These are phyloP conservation scores for Durusdinium trenchii DNA, from an alignment of 73 alveolate genomes.

Conservation along the genomic window DNA sequence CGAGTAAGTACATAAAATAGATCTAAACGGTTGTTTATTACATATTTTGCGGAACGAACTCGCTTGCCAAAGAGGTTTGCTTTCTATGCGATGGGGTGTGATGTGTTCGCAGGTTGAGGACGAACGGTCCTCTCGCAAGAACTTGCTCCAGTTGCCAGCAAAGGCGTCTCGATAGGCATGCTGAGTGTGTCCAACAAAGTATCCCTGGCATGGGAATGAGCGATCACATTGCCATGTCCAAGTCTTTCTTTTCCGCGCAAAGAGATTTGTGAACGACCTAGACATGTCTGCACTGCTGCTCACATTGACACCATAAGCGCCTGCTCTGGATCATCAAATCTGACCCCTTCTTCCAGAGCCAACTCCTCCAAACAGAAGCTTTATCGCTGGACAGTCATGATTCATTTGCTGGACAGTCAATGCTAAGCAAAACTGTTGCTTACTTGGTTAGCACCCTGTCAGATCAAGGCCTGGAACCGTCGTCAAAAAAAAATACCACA, in stretches of 20 bases:
- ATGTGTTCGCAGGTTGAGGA: too few species aligned
- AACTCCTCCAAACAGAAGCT: constrained; percentile 27
- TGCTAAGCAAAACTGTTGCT: background rate
- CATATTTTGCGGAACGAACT: too few species aligned
- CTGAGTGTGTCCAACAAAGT: constrained; percentile 93
- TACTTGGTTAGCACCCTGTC: background rate
- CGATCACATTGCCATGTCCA: background rate
- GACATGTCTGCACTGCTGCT: background rate
- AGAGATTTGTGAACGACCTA: background rate
- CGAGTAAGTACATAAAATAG: too few species aligned
- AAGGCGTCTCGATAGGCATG: constrained; percentile 85
- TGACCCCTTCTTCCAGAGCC: constrained; percentile 85
- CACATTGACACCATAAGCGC: background rate
- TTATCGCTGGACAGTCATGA: background rate
- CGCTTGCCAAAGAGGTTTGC: too few species aligned
- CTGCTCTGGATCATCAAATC: constrained; percentile 90
- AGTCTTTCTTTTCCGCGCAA: background rate
- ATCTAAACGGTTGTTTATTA: too few species aligned
- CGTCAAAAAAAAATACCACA: too few species aligned
- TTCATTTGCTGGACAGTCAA: background rate
- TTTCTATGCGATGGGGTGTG: too few species aligned
- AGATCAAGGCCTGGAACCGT: background rate
- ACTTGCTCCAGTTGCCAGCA: constrained; percentile 80
- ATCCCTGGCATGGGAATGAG: background rate
- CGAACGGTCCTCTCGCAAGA: constrained; percentile 54